A percentile compares a stretch with the other conserved stretches of the same genome.
phyloP scores from a whole-genome alignment of 1,284 basidiomycete species.

The Coniferiporia weirii region DNA sequence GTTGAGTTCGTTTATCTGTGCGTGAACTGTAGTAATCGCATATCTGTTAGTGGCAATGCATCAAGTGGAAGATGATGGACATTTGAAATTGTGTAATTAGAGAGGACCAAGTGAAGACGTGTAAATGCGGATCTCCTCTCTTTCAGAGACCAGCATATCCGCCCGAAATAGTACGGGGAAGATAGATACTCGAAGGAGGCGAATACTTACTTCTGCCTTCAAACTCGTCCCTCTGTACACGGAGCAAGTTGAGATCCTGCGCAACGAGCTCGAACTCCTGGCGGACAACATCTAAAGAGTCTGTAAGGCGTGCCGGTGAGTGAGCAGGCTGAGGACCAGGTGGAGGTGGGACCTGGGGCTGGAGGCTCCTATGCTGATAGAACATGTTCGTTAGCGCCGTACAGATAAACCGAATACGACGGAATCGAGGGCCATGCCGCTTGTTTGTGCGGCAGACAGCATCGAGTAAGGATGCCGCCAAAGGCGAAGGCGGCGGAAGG shows the following conservation, averaged over 20 bases:
- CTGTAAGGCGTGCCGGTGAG: slow-evolving; percentile 54
- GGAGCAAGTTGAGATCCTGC: slow-evolving; percentile 63
- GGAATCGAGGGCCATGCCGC: neutral
- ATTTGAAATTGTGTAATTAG: neutral
- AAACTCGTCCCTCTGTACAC: slow-evolving; percentile 84
- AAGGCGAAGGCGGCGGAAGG: neutral
- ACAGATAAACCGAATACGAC: neutral
- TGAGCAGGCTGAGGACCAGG: slow-evolving; percentile 35
- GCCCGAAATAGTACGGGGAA: too few relatives aligned
- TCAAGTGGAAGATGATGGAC: neutral
- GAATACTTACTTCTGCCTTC: slow-evolving; percentile 72
- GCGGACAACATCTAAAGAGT: slow-evolving; percentile 79
- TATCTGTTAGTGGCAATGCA: neutral
- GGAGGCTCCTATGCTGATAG: slow-evolving; percentile 59
- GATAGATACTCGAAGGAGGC: slow-evolving; percentile 5
- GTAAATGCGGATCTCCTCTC: too few relatives aligned
- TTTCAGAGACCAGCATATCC: too few relatives aligned
- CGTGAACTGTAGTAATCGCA: slow-evolving; percentile 41
- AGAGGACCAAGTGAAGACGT: too few relatives aligned
- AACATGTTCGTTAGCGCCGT: slow-evolving; percentile 10
- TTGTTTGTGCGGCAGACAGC: neutral
- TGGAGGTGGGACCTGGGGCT: slow-evolving; percentile 52
- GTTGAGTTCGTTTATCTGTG: slow-evolving; percentile 69
- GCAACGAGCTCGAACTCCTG: slow-evolving; percentile 82
- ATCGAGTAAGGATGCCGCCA: neutral